A percentile compares a stretch with the other conserved stretches of the same genome.
Evolutionary conservation across 495 filamentous ascomycete genomes (phyloP).

Genomic region (Gamarada debralockiae): DNA sequence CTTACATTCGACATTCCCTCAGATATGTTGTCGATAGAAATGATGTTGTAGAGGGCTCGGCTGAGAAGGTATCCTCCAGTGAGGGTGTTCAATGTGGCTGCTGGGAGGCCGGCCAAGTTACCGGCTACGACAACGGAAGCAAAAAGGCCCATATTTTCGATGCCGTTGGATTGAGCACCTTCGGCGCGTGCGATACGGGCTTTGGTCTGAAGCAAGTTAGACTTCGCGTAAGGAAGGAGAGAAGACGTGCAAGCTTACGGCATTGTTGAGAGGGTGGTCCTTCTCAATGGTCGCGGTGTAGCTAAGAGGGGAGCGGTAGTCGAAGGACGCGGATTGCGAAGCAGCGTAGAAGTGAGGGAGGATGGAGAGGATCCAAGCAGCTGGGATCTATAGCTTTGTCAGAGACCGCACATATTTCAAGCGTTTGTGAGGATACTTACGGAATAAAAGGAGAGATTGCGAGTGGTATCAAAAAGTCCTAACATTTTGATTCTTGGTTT

Average conservation of each 20-base stretch:
- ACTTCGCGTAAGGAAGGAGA: background rate
- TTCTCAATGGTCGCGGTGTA: slow-evolving; percentile 30
- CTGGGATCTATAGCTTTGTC: slow-evolving; percentile 36
- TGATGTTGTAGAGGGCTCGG: slow-evolving; percentile 27
- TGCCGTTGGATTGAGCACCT: slow-evolving; percentile 37
- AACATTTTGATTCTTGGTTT: slow-evolving; percentile 31
- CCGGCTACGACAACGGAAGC: slow-evolving; percentile 33
- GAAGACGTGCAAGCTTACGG: slow-evolving; percentile 23
- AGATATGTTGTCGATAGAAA: slow-evolving; percentile 36
- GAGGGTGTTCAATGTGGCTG: slow-evolving; percentile 25
- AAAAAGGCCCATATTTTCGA: slow-evolving; percentile 41
- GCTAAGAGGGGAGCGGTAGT: slow-evolving; percentile 33
- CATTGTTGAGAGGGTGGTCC: slow-evolving; percentile 39
- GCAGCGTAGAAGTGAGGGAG: slow-evolving; percentile 33
- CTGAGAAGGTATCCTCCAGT: slow-evolving; percentile 24
- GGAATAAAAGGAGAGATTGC: slow-evolving; percentile 44
- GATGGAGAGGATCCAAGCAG: slow-evolving; percentile 36
- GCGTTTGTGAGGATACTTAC: slow-evolving; percentile 23
- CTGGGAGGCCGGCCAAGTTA: slow-evolving; percentile 32
- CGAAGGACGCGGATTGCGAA: slow-evolving; percentile 35
- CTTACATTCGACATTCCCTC: slow-evolving; percentile 30
- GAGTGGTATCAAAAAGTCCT: slow-evolving; percentile 34
- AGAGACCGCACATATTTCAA: background rate
- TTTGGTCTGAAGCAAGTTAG: slow-evolving; percentile 20
- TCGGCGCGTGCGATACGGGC: slow-evolving; percentile 36